Percentiles rank a stretch among this genome's conserved stretches.
Evolutionary conservation across 2,329 filamentous ascomycete genomes (phyloP).

Genomic region (Paracamarosporium sp.): DNA sequence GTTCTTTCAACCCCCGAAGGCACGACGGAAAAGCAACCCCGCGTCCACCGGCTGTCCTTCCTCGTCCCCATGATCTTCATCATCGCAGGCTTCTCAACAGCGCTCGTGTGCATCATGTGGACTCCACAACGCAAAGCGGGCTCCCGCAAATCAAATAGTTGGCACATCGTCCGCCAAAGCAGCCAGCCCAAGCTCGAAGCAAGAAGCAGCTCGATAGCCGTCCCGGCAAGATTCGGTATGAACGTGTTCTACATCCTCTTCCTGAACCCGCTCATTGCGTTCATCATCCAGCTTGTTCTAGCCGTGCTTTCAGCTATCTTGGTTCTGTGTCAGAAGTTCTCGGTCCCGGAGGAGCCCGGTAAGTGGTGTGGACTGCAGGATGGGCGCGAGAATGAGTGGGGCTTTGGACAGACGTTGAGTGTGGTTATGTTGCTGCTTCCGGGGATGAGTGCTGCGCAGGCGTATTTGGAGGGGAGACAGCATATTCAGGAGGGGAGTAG

Average conservation of each 20-base stretch:
- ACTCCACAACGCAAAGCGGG: slow-evolving; percentile 17
- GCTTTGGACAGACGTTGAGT: slow-evolving; percentile 40
- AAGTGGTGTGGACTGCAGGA: slow-evolving; percentile 32
- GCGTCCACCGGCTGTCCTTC: slow-evolving; percentile 28
- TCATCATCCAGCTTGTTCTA: slow-evolving; percentile 33
- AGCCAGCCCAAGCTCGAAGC: slow-evolving; percentile 11
- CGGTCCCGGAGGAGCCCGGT: slow-evolving; percentile 21
- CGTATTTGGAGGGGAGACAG: slow-evolving; percentile 35
- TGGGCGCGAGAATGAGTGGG: slow-evolving; percentile 34
- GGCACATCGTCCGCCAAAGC: slow-evolving; percentile 7
- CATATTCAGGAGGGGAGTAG: slow-evolving; percentile 21
- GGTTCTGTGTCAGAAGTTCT: slow-evolving; percentile 37
- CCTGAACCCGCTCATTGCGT: slow-evolving; percentile 34
- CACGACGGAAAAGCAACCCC: slow-evolving; percentile 13
- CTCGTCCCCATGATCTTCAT: slow-evolving; percentile 34
- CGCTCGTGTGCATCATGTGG: slow-evolving; percentile 34
- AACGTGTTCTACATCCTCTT: slow-evolving; percentile 29
- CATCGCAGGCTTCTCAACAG: slow-evolving; percentile 36
- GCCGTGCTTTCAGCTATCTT: slow-evolving; percentile 29
- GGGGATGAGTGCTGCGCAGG: slow-evolving; percentile 31
- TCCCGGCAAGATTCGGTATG: slow-evolving; percentile 20
- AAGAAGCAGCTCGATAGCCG: neutral
- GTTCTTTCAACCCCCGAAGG: slow-evolving; percentile 6
- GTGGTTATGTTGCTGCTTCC: slow-evolving; percentile 37
- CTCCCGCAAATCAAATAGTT: slow-evolving; percentile 7